Evolutionary conservation across 169 alveolate genomes (phyloP), one percentile per base, ranked within the genome.

Genomic region (Sarcocystis neurona): DNA sequence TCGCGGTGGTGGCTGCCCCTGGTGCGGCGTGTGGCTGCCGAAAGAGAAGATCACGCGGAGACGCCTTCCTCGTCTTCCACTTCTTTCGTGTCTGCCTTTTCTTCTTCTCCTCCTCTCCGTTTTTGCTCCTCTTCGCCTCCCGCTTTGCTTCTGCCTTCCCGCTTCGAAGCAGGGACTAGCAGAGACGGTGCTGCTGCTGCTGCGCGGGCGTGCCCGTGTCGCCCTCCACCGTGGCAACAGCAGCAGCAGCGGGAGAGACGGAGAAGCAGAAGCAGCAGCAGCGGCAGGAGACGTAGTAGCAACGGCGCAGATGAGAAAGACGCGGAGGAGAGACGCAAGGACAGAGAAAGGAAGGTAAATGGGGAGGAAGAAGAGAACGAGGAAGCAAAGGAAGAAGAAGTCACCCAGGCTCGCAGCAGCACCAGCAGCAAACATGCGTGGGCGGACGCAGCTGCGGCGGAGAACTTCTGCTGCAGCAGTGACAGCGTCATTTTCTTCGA

Each of bases 201-300:
- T 15, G 75, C 60, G 60, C 6, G 27, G 6, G n/a, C 34, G 43
- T 43, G 46, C 8, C 75, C 43, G 44, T 63, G 41, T 20, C 32
- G 27, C 75, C 6, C 0, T 5, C 75, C 75, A 6, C 27, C 34
- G 43, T 10, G 75, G 20, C 75, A 41, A 37, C 10, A 30, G 20
- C 75, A 63, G 75, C 75, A 37, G 39, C 75, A 63, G 44, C 39
- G 75, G 75, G n/a, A 58, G n/a, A 63, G 41, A 41, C 75, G 43
- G 20, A 41, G 12, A 41, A 1, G 4, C n/a, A 10, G 41, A 15
- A 18, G 12, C 75, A 41, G 32, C 27, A 6, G 27, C 27, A 15
- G 60, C 60, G 60, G 15, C 60, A 48, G 15, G 15, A 15, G 27
- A 6, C 27, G 27, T 15, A n/a, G 75, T 43, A 41, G 32, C 75